Base-by-base conservation (phyloP, 2,329 filamentous ascomycete species). In the Monosporascus sp. region DNA sequence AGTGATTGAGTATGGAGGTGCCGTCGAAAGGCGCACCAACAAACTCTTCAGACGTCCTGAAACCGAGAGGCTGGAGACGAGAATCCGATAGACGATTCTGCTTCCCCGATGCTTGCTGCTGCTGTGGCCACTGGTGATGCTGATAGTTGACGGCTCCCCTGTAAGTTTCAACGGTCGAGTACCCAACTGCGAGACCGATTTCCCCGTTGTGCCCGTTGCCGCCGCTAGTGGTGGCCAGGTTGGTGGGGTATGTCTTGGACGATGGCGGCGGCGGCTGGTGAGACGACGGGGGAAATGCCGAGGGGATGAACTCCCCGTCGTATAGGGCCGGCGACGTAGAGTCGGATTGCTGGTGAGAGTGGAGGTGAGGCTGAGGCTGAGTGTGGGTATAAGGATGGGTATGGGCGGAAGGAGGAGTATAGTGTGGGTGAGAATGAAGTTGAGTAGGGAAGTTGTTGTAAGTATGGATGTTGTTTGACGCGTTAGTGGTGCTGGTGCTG, bases 1-100 rank as follows among this genome's bases (percentile, higher is more conserved):
- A 75, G 60, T 81, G 81, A 67, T 76, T 79, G 63, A 85, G 72
- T 61, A 85, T 84, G 59, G 78, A 78, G 52, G 75, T 78, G 62
- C 81, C 78, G 80, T 86, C 83, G 68, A 86, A 86, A 44, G 83
- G 83, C 58, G 82, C 81, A 62, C 83, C 83, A 70, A 86, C 76
- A 54, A 86, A 72, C 60, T 85, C 83, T 68, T 84, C 81, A 52
- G 80, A 75, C 9, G 74, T 67, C 60, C 73, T 73, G 57, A 72
- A 70, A 56, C 68, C 72, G 63, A 79, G 70, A 47, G 67, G 65
- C 59, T 67, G 70, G 65, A 69, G 58, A 56, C 63, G 61, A 54
- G 67, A 63, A 57, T 67, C 67, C 38, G 70, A 70, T 51, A 62
- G 61, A 55, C 65, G 69, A 52, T 68, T 63, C 52, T 61, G 54